phyloP scores from a whole-genome alignment of 768 basidiomycete genomes.

The Mycena chlorophos region DNA sequence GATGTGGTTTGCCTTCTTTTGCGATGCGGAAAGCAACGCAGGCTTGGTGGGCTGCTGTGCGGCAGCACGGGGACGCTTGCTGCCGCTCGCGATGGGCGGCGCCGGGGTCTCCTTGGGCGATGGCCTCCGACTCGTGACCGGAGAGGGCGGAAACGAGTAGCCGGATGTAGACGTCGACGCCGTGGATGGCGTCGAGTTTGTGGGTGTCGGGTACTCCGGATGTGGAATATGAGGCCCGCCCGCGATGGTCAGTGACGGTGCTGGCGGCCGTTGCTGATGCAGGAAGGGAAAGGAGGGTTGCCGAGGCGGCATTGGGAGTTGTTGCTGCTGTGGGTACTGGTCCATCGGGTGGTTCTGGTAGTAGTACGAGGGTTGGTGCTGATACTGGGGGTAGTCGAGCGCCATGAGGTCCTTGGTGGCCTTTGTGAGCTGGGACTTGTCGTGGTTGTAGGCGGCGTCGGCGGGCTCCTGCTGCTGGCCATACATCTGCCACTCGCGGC shows the following conservation, averaged over 20 bases:
- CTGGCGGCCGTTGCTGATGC: conserved; percentile 24
- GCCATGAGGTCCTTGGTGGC: conserved; percentile 86
- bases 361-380: conserved; percentile 24
- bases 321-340: conserved; percentile 23
- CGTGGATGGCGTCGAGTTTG: conserved; percentile 16
- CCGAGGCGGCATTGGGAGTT: conserved; percentile 18
- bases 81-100: conserved; percentile 4
- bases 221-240: conserved; percentile 10
- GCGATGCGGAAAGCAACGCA: conserved; percentile 70
- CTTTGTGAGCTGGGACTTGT: conserved; percentile 67
- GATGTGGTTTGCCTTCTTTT: conserved; percentile 94
- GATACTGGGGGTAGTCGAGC: conserved; percentile 49
- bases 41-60: conserved; percentile 36
- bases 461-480: conserved; percentile 29
- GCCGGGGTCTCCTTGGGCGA: conserved; percentile 35
- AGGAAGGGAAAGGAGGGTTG: conserved; percentile 25
- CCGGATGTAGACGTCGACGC: conserved; percentile 26
- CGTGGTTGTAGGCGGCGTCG: conserved; percentile 38
- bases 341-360: conserved; percentile 23
- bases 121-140: conserved; percentile 12
- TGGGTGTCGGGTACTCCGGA: conserved; percentile 23
- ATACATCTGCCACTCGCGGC: conserved; percentile 21
- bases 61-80: conserved; percentile 16
- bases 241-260: conserved; percentile 15
- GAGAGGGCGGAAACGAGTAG: conserved; percentile 24